These are phyloP conservation scores for Phytophthora gonapodyides DNA, from an alignment of 352 stramenopile genomes.

Conservation along the genomic window DNA sequence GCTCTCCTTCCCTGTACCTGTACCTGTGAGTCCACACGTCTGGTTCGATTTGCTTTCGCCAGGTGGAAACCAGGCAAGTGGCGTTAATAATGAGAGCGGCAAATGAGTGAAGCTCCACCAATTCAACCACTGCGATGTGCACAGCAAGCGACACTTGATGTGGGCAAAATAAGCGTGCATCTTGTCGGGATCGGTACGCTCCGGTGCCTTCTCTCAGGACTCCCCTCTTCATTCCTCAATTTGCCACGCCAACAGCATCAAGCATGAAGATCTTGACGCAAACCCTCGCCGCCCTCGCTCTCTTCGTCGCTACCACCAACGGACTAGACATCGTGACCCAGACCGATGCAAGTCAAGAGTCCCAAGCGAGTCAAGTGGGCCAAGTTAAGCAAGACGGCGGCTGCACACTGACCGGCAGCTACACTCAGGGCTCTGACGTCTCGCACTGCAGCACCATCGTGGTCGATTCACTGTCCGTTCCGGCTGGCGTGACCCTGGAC, in stretches of 20 bases:
- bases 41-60: too few species aligned
- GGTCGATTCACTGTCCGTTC: conserved; percentile 26
- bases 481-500: conserved; percentile 31
- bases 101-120: too few species aligned
- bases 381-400: background rate
- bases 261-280: conserved; percentile 19
- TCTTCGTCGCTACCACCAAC: conserved; percentile 3
- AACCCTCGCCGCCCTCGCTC: background rate
- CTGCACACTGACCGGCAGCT: conserved; percentile 32
- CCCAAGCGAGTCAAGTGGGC: background rate
- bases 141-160: too few species aligned
- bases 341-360: too few species aligned
- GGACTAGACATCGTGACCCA: background rate
- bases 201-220: background rate
- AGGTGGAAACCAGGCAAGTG: too few species aligned
- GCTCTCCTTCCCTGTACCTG: too few species aligned
- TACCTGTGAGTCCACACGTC: too few species aligned
- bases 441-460: conserved; percentile 25
- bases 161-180: background rate
- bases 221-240: conserved; percentile 8
- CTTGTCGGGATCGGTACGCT: background rate
- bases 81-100: too few species aligned
- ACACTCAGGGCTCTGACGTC: conserved; percentile 15
- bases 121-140: too few species aligned
- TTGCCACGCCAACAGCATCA: background rate